Evolutionary conservation across 2,329 filamentous ascomycete species (phyloP), one percentile per base, ranked within the genome.

Genomic region (Pseudophaeomoniella oleicola): DNA sequence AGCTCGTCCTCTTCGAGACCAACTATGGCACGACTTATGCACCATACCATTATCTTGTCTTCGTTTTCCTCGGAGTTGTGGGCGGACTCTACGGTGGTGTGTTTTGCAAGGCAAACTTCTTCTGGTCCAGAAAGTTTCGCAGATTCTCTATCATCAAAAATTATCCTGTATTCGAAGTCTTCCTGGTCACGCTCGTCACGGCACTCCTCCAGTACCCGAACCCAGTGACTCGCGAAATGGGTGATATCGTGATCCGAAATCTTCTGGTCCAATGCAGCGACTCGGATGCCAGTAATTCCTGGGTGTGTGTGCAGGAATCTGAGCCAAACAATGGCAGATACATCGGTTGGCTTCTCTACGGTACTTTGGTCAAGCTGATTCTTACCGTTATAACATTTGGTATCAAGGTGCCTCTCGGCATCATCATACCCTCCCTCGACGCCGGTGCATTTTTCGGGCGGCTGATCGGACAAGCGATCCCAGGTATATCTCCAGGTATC

Each of bases 1-100:
- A 73, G 45, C 55, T 76, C 3, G 70, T 73, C 1, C 60, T 75
- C 4, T 77, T 75, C 46, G 69, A 76, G 45, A 75, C 71, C 3
- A 66, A 69, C 35, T 75, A 74, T 42, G 69, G 66, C 3, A 65
- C 65, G 2, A 60, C 64, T n/a, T 75, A 75, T 45, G 50, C 62
- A n/a, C 51, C 66, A 1, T 48, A 65, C 6, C 69, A 76, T 44
- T 75, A 75, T 45, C 46, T 71, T 2, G 59, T 73, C 19, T 76
- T 77, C 48, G 53, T 72, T 3, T 38, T 74, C 2, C 61, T 76
- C 0, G 72, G 71, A 1, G 44, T 75, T 10, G 63, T 58, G 3
- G 72, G 72, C n/a, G 72, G 72, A 3, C 41, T 75, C 0, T 75
- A 72, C 41, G 72, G 72, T 4, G 72, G 70, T 1, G 45, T 69